These are phyloP conservation scores for Moniliella sp. DNA, from an alignment of 1,284 basidiomycete genomes.

Conservation along the genomic window DNA sequence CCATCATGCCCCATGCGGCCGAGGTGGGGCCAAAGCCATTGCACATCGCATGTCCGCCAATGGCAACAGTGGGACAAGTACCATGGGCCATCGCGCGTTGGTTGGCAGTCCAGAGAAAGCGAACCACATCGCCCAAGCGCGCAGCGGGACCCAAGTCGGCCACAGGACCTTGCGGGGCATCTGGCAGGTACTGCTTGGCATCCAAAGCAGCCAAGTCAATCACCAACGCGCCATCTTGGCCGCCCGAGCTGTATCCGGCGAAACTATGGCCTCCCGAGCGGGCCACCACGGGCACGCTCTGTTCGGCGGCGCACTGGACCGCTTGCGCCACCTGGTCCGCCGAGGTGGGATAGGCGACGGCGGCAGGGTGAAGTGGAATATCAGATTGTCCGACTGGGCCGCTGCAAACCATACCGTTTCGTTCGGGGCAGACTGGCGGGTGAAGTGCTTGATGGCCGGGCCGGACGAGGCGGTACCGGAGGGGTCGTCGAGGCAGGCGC, in stretches of 20 bases:
- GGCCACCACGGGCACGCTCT: slow-evolving; percentile 17
- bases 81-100: slow-evolving; percentile 29
- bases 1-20: slow-evolving; percentile 28
- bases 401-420: slow-evolving; percentile 6
- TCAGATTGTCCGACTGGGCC: slow-evolving; percentile 28
- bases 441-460: neutral
- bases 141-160: slow-evolving; percentile 25
- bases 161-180: too few relatives aligned
- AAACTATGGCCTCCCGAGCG: slow-evolving; percentile 34
- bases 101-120: slow-evolving; percentile 21
- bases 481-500: neutral
- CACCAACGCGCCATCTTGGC: slow-evolving; percentile 22
- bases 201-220: slow-evolving; percentile 20
- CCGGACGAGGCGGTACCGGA: neutral
- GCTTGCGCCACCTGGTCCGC: slow-evolving; percentile 14
- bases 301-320: slow-evolving; percentile 15
- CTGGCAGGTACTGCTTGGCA: slow-evolving; percentile 4
- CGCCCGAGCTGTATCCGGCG: slow-evolving; percentile 21
- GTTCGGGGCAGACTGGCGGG: slow-evolving; percentile 1
- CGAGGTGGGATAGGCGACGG: slow-evolving; percentile 19
- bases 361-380: slow-evolving; percentile 28
- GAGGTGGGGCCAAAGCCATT: slow-evolving; percentile 28
- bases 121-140: slow-evolving; percentile 32
- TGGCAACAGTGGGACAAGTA: slow-evolving; percentile 30
- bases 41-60: slow-evolving; percentile 28